phyloP scores from a whole-genome alignment of 2,329 filamentous ascomycete species.

The Colletotrichum neosansevieriae region DNA sequence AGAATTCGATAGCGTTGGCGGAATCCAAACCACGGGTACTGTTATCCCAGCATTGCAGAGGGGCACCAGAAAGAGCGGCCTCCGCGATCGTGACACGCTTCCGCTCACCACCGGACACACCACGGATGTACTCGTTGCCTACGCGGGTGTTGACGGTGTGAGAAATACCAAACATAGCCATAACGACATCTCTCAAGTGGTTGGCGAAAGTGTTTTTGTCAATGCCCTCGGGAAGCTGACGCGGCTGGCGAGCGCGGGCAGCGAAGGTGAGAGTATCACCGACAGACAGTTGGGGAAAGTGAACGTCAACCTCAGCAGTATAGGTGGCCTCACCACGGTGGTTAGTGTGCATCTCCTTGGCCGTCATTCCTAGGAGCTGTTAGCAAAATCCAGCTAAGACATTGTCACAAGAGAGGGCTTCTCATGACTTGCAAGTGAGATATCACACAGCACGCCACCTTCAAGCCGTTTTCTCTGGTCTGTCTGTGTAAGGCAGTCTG shows the following conservation, averaged over 20 bases:
- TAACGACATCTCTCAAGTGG: constrained; percentile 77
- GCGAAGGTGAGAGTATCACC: constrained; percentile 85
- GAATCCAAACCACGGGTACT: constrained; percentile 80
- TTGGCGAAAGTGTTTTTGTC: constrained; percentile 66
- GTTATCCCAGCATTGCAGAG: constrained; percentile 78
- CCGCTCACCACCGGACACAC: constrained; percentile 80
- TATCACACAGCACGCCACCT: background rate
- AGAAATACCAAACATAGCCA: constrained; percentile 81
- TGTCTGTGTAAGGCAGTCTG: background rate
- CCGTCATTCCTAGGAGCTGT: constrained; percentile 65
- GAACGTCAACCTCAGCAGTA: constrained; percentile 85
- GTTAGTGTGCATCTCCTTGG: constrained; percentile 80
- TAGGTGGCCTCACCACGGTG: constrained; percentile 91
- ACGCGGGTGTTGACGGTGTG: constrained; percentile 80
- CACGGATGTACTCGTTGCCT: constrained; percentile 80
- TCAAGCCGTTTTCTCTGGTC: background rate
- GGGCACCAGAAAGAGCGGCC: constrained; percentile 68
- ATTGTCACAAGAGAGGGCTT: constrained; percentile 5
- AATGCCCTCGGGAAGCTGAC: constrained; percentile 70
- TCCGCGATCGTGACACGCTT: constrained; percentile 75
- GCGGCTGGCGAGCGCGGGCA: constrained; percentile 75
- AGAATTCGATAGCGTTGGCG: constrained; percentile 82
- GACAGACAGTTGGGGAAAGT: constrained; percentile 82
- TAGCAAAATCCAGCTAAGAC: background rate
- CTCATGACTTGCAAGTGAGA: background rate